These are phyloP conservation scores for Spathaspora sp. DNA, from an alignment of 805 yeast genomes.

Conservation along the genomic window DNA sequence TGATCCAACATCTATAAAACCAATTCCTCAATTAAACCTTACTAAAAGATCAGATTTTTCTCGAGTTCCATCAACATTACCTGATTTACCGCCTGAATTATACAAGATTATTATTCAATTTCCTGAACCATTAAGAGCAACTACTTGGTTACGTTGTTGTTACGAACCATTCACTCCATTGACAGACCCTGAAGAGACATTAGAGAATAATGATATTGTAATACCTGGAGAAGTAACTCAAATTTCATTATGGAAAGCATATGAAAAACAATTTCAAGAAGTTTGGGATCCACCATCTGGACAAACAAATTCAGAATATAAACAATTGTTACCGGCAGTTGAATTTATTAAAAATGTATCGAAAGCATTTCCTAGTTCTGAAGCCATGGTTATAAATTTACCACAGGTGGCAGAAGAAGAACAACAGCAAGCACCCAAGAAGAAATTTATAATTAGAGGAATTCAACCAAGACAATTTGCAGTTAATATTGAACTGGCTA, in stretches of 20 bases:
- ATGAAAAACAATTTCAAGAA: slow-evolving; percentile 79
- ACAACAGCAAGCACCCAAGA: slow-evolving; percentile 38
- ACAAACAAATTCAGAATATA: slow-evolving; percentile 19
- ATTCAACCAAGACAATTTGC: slow-evolving; percentile 77
- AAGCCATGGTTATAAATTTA: slow-evolving; percentile 85
- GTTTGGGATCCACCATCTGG: slow-evolving; percentile 45
- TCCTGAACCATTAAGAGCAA: slow-evolving; percentile 86
- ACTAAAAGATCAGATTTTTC: slow-evolving; percentile 47
- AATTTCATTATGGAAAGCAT: slow-evolving; percentile 92
- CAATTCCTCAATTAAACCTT: slow-evolving; percentile 28
- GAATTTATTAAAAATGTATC: slow-evolving; percentile 95
- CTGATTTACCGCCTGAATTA: slow-evolving; percentile 53
- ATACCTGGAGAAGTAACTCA: slow-evolving; percentile 81
- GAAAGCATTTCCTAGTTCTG: slow-evolving; percentile 79
- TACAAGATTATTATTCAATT: slow-evolving; percentile 58
- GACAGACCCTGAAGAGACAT: slow-evolving; percentile 17
- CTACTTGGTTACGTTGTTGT: slow-evolving; percentile 90
- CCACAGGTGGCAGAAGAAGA: slow-evolving; percentile 30
- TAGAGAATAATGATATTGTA: slow-evolving; percentile 14
- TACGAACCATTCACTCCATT: slow-evolving; percentile 58
- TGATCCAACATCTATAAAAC: slow-evolving; percentile 23
- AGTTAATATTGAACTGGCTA: slow-evolving; percentile 43
- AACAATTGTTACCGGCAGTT: slow-evolving; percentile 78
- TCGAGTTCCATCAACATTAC: slow-evolving; percentile 61
- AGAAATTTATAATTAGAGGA: slow-evolving; percentile 89